Percentiles rank a stretch among this genome's conserved stretches.
phyloP scores from a whole-genome alignment of 129 eudicot species.

The Lactuca sativa region DNA sequence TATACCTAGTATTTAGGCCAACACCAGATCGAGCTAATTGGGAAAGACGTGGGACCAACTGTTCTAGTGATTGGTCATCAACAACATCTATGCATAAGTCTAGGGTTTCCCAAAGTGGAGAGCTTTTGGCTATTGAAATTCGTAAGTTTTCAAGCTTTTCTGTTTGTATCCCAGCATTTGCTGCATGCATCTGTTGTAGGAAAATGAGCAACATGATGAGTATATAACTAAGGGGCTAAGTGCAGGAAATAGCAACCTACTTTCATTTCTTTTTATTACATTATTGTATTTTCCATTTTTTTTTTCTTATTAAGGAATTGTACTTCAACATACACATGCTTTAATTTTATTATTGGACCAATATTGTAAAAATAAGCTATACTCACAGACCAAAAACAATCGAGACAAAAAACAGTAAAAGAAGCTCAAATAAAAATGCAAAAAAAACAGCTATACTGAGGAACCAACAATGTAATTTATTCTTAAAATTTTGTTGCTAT shows the following conservation, averaged over 20 bases:
- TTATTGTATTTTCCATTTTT: no score
- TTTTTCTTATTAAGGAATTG: no score
- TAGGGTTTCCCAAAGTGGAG: slow-evolving; percentile 99
- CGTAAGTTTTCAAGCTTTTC: slow-evolving; percentile 94
- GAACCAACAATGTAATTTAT: background rate
- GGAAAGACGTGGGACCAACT: slow-evolving; percentile 87
- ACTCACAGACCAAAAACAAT: background rate
- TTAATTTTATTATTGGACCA: background rate
- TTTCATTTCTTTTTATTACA: no score
- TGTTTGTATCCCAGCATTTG: slow-evolving; percentile 86
- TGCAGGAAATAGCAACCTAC: no score
- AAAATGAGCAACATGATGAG: background rate
- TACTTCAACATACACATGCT: no score
- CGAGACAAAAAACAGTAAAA: background rate
- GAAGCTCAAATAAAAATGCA: background rate
- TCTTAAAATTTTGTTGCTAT: background rate
- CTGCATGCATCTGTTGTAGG: slow-evolving; percentile 77
- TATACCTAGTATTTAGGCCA: slow-evolving; percentile 92
- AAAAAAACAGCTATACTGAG: no score
- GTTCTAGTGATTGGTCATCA: slow-evolving; percentile 72
- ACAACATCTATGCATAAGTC: slow-evolving; percentile 77
- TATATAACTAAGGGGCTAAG: no score
- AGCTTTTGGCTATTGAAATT: slow-evolving; percentile 86
- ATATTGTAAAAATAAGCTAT: background rate
- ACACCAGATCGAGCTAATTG: slow-evolving; percentile 93